These are phyloP conservation scores for Aspergillus sp. DNA, from an alignment of 2,329 filamentous ascomycete species.

Conservation along the genomic window DNA sequence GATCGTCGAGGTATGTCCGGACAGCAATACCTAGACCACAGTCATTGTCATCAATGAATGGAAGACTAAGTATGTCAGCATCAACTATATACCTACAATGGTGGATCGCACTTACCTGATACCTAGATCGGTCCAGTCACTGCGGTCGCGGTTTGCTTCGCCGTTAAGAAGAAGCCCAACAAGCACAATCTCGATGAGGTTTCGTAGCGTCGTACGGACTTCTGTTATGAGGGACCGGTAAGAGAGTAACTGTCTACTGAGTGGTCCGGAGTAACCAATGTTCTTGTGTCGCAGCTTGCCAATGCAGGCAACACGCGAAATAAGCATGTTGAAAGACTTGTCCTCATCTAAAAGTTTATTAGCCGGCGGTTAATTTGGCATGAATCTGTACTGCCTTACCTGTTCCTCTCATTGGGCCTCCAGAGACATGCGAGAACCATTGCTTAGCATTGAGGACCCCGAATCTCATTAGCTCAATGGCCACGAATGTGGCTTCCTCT, in stretches of 20 bases:
- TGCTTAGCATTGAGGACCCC: conserved; percentile 73
- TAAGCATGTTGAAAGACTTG: conserved; percentile 73
- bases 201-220: conserved; percentile 75
- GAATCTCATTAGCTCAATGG: conserved; percentile 79
- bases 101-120: conserved; percentile 58
- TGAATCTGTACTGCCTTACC: conserved; percentile 30
- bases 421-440: conserved; percentile 59
- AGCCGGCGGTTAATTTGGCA: conserved; percentile 11
- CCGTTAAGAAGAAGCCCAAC: conserved; percentile 78
- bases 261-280: conserved; percentile 89
- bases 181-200: conserved; percentile 79
- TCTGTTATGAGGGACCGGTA: conserved; percentile 82
- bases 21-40: conserved; percentile 50
- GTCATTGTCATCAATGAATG: conserved; percentile 47
- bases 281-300: conserved; percentile 77
- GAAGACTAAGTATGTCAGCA: conserved; percentile 31
- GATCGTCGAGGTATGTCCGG: conserved; percentile 49
- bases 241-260: conserved; percentile 83
- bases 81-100: neutral
- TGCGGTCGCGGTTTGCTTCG: conserved; percentile 69
- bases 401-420: conserved; percentile 59
- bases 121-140: conserved; percentile 68
- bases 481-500: conserved; percentile 77
- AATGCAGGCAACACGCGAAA: conserved; percentile 83
- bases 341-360: conserved; percentile 65